A percentile compares a stretch with the other conserved stretches of the same genome.
Evolutionary conservation across 2,329 filamentous ascomycete species (phyloP).

Genomic region (Rhytidhysteron rufulum): DNA sequence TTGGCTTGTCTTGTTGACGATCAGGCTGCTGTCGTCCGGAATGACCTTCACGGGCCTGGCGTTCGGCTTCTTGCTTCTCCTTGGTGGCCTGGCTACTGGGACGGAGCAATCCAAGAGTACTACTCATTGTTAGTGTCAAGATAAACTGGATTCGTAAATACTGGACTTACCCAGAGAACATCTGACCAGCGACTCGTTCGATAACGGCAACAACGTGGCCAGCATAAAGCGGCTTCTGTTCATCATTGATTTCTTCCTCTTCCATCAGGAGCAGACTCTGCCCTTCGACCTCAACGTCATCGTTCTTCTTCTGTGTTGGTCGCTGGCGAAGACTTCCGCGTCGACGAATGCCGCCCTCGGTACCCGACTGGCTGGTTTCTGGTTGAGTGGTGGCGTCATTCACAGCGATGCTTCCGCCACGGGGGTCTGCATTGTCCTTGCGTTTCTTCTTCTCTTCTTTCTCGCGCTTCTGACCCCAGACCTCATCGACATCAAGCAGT

Average conservation of each 20-base stretch:
- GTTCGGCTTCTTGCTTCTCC: slow-evolving; percentile 98
- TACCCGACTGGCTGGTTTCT: slow-evolving; percentile 57
- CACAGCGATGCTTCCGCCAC: slow-evolving; percentile 71
- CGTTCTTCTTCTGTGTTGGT: slow-evolving; percentile 99
- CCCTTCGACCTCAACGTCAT: slow-evolving; percentile 97
- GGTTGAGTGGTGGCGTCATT: slow-evolving; percentile 57
- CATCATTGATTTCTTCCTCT: slow-evolving; percentile 97
- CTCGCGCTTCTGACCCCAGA: slow-evolving; percentile 97
- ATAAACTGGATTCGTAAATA: background rate
- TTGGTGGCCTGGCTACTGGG: slow-evolving; percentile 98
- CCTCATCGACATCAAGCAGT: slow-evolving; percentile 94
- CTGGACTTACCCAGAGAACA: slow-evolving; percentile 71
- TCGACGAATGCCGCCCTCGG: slow-evolving; percentile 82
- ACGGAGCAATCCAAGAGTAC: slow-evolving; percentile 86
- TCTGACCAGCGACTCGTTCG: slow-evolving; percentile 93
- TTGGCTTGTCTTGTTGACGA: slow-evolving; percentile 91
- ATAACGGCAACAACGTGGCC: slow-evolving; percentile 97
- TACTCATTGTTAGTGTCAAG: slow-evolving; percentile 9
- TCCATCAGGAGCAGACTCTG: slow-evolving; percentile 95
- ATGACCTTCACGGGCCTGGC: slow-evolving; percentile 80
- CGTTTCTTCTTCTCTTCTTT: slow-evolving; percentile 99
- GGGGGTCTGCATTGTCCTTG: slow-evolving; percentile 94
- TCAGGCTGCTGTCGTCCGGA: slow-evolving; percentile 70
- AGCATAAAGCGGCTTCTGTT: slow-evolving; percentile 94
- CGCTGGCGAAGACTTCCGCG: slow-evolving; percentile 94